Conservation (phyloP, 1,139 yeast genomes). For the Scheffersomyces titani region DNA sequence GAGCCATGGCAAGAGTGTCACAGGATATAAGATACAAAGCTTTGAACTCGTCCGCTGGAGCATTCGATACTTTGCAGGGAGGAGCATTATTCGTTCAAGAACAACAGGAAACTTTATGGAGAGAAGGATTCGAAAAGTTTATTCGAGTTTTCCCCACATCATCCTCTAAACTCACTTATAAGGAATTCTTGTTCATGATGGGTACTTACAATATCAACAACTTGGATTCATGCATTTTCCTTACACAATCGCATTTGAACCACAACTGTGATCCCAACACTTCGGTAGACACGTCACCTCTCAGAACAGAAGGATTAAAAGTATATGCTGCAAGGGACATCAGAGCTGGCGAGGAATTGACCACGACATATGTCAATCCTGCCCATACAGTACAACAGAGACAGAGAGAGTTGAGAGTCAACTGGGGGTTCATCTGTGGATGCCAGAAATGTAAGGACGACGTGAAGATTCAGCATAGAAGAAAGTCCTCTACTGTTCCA, state of each 20-base stretch:
- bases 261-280: conserved; percentile 79
- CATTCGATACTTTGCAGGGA: conserved; percentile 50
- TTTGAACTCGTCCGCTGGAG: conserved; percentile 57
- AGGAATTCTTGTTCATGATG: conserved; percentile 59
- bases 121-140: conserved; percentile 54
- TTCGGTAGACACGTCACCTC: conserved; percentile 49
- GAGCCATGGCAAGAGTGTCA: conserved; percentile 68
- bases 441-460: conserved; percentile 70
- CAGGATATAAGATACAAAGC: conserved; percentile 68
- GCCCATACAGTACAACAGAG: conserved; percentile 62
- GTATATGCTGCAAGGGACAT: conserved; percentile 63
- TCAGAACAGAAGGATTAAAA: conserved; percentile 55
- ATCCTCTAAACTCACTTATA: conserved; percentile 38
- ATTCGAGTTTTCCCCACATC: conserved; percentile 49
- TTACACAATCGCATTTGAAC: conserved; percentile 69
- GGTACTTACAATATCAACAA: conserved; percentile 79
- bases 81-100: conserved; percentile 55
- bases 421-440: conserved; percentile 80
- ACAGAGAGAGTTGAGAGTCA: conserved; percentile 66
- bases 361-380: conserved; percentile 73
- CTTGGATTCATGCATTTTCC: conserved; percentile 61
- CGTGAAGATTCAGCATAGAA: conserved; percentile 36
- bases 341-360: conserved; percentile 64
- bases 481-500: conserved; percentile 28
- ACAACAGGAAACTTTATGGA: conserved; percentile 64